Conservation (phyloP, 768 basidiomycete genomes). For the Sporobolomyces roseus region DNA sequence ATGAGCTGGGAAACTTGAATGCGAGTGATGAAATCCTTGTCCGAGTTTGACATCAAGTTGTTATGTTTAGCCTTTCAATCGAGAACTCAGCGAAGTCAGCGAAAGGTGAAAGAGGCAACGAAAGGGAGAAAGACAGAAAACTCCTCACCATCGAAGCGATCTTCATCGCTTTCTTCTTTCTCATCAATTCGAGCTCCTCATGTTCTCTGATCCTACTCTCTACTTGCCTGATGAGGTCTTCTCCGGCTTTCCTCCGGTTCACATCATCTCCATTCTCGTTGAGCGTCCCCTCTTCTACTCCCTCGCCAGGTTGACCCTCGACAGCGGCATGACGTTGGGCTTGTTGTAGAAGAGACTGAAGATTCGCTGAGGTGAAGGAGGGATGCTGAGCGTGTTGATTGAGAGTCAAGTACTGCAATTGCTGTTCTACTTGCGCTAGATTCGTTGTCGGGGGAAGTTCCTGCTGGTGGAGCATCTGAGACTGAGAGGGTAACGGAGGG, state of each 20-base stretch:
- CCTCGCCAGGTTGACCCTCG: not conserved
- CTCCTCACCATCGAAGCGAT: conserved; percentile 77
- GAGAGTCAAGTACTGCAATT: conserved; percentile 12
- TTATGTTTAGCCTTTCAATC: conserved; percentile 73
- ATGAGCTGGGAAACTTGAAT: conserved; percentile 98
- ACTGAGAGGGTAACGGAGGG: conserved; percentile 32
- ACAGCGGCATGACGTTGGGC: conserved; percentile 19
- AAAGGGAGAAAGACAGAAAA: conserved; percentile 14
- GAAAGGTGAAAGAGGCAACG: too few relatives aligned
- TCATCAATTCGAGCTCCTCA: conserved; percentile 69
- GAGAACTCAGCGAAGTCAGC: too few relatives aligned
- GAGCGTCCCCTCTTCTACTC: conserved; percentile 7
- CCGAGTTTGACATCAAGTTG: conserved; percentile 92
- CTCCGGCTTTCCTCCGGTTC: conserved; percentile 52
- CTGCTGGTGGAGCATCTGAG: not conserved
- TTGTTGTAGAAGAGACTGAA: conserved; percentile 25
- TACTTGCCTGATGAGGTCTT: conserved; percentile 84
- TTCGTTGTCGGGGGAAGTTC: not conserved
- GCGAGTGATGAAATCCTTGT: conserved; percentile 98
- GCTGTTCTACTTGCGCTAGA: conserved; percentile 27
- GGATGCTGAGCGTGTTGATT: conserved; percentile 32
- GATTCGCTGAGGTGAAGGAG: conserved; percentile 29
- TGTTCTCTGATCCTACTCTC: conserved; percentile 52
- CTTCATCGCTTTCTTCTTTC: conserved; percentile 74
- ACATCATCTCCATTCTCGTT: too few relatives aligned